Evolutionary conservation across 306 rosid genomes (phyloP).

Genomic region (Macrotyloma uniflorum): DNA sequence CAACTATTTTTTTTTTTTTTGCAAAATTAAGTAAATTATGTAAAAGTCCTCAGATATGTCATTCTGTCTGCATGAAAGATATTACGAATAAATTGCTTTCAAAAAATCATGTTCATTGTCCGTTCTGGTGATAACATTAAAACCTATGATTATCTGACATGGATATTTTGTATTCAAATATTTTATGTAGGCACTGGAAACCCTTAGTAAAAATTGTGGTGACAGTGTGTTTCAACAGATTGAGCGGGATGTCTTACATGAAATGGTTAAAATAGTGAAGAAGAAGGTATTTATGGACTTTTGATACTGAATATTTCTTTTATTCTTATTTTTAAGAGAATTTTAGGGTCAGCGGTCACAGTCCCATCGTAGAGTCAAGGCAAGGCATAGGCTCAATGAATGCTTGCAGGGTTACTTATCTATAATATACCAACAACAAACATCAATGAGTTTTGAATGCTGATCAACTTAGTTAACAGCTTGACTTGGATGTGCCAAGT

Average conservation of each 20-base stretch:
- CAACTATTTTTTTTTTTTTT: neutral
- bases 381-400: neutral
- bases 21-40: neutral
- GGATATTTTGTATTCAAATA: conserved; percentile 8
- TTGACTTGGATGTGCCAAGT: neutral
- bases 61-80: neutral
- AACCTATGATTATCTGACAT: conserved; percentile 28
- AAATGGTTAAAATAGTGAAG: conserved; percentile 98
- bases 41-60: neutral
- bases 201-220: conserved; percentile 95
- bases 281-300: conserved; percentile 69
- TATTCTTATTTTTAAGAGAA: conserved; percentile 1
- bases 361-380: neutral
- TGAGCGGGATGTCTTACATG: conserved; percentile 89
- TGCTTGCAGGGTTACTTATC: neutral
- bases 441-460: neutral
- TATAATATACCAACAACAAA: neutral
- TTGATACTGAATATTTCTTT: neutral
- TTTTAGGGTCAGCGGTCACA: neutral
- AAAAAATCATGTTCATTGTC: neutral
- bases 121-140: neutral
- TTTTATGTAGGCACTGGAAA: conserved; percentile 80
- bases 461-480: neutral
- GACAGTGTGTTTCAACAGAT: conserved; percentile 85
- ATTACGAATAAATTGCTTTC: neutral